Percentiles rank a stretch among this genome's conserved stretches.
phyloP scores from a whole-genome alignment of 2,329 filamentous ascomycete genomes.

The Fusarium luffae region DNA sequence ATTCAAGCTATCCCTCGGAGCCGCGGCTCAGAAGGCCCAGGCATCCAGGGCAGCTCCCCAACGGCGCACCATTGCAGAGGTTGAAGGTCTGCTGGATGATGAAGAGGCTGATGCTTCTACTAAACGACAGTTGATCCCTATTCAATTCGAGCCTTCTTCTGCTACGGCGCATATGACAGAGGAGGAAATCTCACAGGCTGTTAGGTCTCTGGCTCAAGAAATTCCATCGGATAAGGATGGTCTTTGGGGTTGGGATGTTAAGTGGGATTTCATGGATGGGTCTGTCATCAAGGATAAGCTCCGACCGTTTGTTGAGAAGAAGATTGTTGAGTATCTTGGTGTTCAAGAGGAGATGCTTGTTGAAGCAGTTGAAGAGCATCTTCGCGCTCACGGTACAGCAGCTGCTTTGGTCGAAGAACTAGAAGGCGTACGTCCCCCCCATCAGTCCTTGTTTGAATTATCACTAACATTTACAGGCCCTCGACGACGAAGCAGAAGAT shows the following conservation, averaged over 20 bases:
- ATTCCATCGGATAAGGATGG: constrained; percentile 89
- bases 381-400: constrained; percentile 80
- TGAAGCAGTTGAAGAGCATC: constrained; percentile 88
- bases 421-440: constrained; percentile 72
- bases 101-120: constrained; percentile 82
- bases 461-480: constrained; percentile 65
- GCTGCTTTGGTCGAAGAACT: constrained; percentile 85
- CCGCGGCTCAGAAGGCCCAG: constrained; percentile 79
- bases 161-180: constrained; percentile 76
- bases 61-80: constrained; percentile 87
- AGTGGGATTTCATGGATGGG: constrained; percentile 92
- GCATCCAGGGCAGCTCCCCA: constrained; percentile 66
- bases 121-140: constrained; percentile 82
- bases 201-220: constrained; percentile 84
- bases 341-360: constrained; percentile 97
- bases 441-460: not conserved
- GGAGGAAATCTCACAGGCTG: constrained; percentile 86
- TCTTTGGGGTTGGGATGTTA: constrained; percentile 91
- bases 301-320: constrained; percentile 95
- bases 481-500: constrained; percentile 94
- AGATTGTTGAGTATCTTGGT: constrained; percentile 95
- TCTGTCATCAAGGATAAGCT: constrained; percentile 85
- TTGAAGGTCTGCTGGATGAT: constrained; percentile 93
- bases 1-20: constrained; percentile 93
- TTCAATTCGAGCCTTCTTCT: constrained; percentile 79